Evolutionary conservation across 2,329 filamentous ascomycete species (phyloP).

Genomic region (Corynespora cassiicola): DNA sequence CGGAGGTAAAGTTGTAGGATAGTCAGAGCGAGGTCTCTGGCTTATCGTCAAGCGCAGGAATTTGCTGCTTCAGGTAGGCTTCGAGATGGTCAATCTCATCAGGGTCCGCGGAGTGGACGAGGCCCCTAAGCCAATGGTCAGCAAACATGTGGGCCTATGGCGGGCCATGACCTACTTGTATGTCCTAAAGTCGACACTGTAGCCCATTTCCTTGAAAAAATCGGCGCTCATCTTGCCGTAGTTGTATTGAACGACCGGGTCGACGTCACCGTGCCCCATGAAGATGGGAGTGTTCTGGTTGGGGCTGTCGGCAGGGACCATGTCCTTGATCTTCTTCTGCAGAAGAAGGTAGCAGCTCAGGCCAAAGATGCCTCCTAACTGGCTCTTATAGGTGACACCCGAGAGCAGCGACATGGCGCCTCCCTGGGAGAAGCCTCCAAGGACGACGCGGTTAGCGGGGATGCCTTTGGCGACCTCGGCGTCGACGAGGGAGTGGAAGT

Average conservation of each 20-base stretch:
- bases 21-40: slow-evolving; percentile 42
- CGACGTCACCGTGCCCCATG: slow-evolving; percentile 84
- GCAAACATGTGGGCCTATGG: neutral
- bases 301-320: slow-evolving; percentile 52
- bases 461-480: slow-evolving; percentile 83
- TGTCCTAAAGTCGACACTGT: slow-evolving; percentile 75
- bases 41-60: slow-evolving; percentile 56
- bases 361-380: slow-evolving; percentile 87
- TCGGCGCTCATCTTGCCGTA: slow-evolving; percentile 74
- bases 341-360: slow-evolving; percentile 84
- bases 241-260: slow-evolving; percentile 73
- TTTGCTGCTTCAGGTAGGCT: slow-evolving; percentile 60
- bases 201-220: slow-evolving; percentile 71
- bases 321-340: slow-evolving; percentile 65
- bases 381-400: slow-evolving; percentile 74
- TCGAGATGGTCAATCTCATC: slow-evolving; percentile 86
- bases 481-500: slow-evolving; percentile 81
- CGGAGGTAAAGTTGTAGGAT: slow-evolving; percentile 4
- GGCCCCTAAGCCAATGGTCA: slow-evolving; percentile 57
- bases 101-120: slow-evolving; percentile 77
- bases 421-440: slow-evolving; percentile 87
- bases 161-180: slow-evolving; percentile 67
- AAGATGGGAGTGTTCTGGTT: slow-evolving; percentile 84
- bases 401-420: slow-evolving; percentile 86
- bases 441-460: slow-evolving; percentile 79